phyloP scores from a whole-genome alignment of 768 basidiomycete species.

The Hygrocybe coccinea region DNA sequence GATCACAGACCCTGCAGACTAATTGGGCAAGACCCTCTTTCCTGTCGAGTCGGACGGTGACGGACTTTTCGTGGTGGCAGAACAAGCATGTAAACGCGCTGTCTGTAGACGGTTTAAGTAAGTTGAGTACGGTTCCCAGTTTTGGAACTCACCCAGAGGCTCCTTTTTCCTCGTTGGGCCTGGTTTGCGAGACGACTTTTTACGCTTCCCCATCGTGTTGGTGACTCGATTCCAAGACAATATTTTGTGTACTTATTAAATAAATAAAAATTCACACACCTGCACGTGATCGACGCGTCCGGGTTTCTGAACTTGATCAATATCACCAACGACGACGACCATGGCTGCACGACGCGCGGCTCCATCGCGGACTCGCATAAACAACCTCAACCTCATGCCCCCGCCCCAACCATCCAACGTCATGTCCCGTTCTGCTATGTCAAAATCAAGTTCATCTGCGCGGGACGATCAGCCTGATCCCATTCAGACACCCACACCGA shows the following conservation, averaged over 20 bases:
- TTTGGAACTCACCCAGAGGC: conserved; percentile 57
- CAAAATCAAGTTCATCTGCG: conserved; percentile 36
- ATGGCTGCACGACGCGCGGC: conserved; percentile 66
- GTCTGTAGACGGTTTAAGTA: conserved; percentile 40
- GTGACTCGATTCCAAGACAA: neutral
- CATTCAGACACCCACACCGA: conserved; percentile 17
- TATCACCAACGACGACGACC: conserved; percentile 9
- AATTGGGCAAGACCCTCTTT: conserved; percentile 81
- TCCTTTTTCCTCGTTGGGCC: conserved; percentile 60
- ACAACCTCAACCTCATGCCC: conserved; percentile 23
- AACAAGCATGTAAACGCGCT: conserved; percentile 83
- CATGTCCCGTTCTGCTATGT: conserved; percentile 47
- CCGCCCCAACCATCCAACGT: conserved; percentile 29
- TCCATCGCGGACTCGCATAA: conserved; percentile 43
- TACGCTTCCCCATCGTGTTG: conserved; percentile 74
- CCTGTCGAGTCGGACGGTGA: conserved; percentile 77
- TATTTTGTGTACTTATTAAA: neutral
- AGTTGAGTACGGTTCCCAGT: neutral
- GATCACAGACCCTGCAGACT: conserved; percentile 80
- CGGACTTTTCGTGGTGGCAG: conserved; percentile 87
- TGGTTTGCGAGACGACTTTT: conserved; percentile 83
- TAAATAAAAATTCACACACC: neutral
- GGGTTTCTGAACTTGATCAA: neutral
- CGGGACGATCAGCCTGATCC: conserved; percentile 13
- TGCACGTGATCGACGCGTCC: conserved; percentile 35